A percentile compares a stretch with the other conserved stretches of the same genome.
Evolutionary conservation across 2,329 filamentous ascomycete species (phyloP).

Genomic region (Davidsoniella australis): DNA sequence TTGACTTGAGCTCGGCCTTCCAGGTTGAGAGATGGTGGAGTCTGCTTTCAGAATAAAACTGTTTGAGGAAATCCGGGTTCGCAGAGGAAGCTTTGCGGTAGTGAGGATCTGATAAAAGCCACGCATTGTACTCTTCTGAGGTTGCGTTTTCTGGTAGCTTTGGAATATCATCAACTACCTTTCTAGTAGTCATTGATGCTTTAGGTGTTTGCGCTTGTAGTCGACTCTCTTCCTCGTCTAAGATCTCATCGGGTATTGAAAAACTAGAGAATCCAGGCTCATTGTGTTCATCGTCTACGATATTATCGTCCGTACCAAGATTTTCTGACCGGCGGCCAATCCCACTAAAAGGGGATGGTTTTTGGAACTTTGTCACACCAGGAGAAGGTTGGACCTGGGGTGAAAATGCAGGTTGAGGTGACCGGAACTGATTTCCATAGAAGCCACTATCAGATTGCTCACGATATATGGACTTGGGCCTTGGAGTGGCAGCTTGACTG

Average conservation of each 20-base stretch:
- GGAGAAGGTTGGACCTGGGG: not conserved
- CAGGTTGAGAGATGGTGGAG: slow-evolving; percentile 89
- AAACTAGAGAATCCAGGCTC: slow-evolving; percentile 7
- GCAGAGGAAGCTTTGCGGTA: slow-evolving; percentile 79
- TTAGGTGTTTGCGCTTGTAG: not conserved
- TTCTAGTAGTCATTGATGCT: not conserved
- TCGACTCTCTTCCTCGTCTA: slow-evolving; percentile 2
- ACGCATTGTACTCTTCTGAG: slow-evolving; percentile 82
- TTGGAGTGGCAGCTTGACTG: slow-evolving; percentile 42
- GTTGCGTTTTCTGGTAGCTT: slow-evolving; percentile 47
- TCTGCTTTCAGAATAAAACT: slow-evolving; percentile 89
- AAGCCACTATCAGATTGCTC: slow-evolving; percentile 72
- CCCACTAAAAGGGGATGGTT: not conserved
- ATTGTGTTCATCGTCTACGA: slow-evolving; percentile 11
- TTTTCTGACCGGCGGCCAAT: not conserved
- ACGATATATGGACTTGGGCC: slow-evolving; percentile 45
- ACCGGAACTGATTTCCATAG: slow-evolving; percentile 57
- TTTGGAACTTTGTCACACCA: slow-evolving; percentile 3
- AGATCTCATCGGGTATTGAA: slow-evolving; percentile 5
- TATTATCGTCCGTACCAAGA: slow-evolving; percentile 6
- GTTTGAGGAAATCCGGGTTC: slow-evolving; percentile 82
- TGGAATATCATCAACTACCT: not conserved
- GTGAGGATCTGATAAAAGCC: slow-evolving; percentile 66
- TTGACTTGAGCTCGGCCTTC: slow-evolving; percentile 87
- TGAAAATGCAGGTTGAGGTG: not conserved